Percentiles rank a stretch among this genome's conserved stretches.
Evolutionary conservation across 192 early-diverging fungal species (phyloP).

Genomic region (Funneliformis mosseae): DNA sequence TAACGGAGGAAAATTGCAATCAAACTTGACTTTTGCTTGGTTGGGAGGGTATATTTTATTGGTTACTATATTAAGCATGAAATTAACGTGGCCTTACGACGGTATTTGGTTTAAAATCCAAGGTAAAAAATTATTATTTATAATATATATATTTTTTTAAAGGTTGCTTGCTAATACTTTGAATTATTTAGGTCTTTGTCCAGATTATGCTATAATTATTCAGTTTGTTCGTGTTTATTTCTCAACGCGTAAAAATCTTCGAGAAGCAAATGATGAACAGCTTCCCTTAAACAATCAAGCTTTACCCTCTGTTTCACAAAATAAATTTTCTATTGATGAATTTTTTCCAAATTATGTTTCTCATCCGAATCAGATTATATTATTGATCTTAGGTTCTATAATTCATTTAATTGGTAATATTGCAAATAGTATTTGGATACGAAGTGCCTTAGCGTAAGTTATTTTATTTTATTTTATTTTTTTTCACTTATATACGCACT

Average conservation of each 20-base stretch:
- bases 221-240: constrained; percentile 39
- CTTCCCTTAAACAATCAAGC: not conserved
- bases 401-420: constrained; percentile 49
- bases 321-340: not conserved
- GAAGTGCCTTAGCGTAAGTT: constrained; percentile 37
- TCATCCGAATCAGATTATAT: constrained; percentile 39
- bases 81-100: constrained; percentile 42
- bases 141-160: not conserved
- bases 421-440: constrained; percentile 43
- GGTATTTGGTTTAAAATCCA: constrained; percentile 47
- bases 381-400: constrained; percentile 40
- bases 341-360: constrained; percentile 13
- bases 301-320: not conserved
- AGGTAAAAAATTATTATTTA: constrained; percentile 32
- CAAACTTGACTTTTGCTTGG: constrained; percentile 37
- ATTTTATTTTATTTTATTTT: not conserved
- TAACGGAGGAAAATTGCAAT: constrained; percentile 39
- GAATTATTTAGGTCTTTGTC: constrained; percentile 35
- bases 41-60: constrained; percentile 39
- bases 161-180: not conserved
- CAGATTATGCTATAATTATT: constrained; percentile 41
- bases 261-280: not conserved
- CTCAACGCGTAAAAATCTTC: constrained; percentile 39
- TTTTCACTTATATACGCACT: not conserved
- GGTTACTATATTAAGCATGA: constrained; percentile 36